phyloP scores from a whole-genome alignment of 352 stramenopile species.

The Phytophthora niederhauseri region DNA sequence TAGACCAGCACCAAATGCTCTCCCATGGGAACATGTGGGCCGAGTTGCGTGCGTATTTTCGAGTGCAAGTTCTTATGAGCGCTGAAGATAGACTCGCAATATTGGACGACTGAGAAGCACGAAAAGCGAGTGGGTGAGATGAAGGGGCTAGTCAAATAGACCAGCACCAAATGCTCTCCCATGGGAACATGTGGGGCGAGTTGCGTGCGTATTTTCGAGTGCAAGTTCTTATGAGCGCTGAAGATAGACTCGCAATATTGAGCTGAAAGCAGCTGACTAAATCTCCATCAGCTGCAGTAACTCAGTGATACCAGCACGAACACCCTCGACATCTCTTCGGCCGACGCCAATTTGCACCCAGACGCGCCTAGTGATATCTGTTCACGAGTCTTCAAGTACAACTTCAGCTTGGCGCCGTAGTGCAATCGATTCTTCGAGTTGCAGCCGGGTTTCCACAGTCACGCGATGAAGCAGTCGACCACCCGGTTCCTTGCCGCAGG shows the following conservation, averaged over 20 bases:
- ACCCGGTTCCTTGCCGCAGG: background rate
- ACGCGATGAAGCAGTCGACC: conserved; percentile 17
- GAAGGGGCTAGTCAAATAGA: background rate
- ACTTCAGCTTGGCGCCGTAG: conserved; percentile 22
- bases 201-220: conserved; percentile 18
- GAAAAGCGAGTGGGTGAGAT: background rate
- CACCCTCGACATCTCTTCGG: background rate
- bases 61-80: conserved; percentile 33
- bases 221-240: conserved; percentile 33
- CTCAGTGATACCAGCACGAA: background rate
- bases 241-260: conserved; percentile 10
- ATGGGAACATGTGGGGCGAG: conserved; percentile 3
- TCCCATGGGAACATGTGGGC: conserved; percentile 12
- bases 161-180: conserved; percentile 16
- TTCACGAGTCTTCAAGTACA: conserved; percentile 6
- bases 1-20: conserved; percentile 7
- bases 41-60: conserved; percentile 15
- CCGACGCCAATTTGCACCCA: background rate
- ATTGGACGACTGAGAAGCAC: conserved; percentile 17
- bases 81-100: conserved; percentile 12
- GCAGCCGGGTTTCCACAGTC: conserved; percentile 8
- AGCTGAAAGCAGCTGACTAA: conserved; percentile 25
- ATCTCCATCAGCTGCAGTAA: conserved; percentile 9
- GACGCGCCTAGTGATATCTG: background rate
- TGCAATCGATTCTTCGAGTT: conserved; percentile 30